Percentiles rank a stretch among this genome's conserved stretches.
These are phyloP conservation scores for Chalciporus chontae DNA, from an alignment of 768 basidiomycete species.

Conservation along the genomic window DNA sequence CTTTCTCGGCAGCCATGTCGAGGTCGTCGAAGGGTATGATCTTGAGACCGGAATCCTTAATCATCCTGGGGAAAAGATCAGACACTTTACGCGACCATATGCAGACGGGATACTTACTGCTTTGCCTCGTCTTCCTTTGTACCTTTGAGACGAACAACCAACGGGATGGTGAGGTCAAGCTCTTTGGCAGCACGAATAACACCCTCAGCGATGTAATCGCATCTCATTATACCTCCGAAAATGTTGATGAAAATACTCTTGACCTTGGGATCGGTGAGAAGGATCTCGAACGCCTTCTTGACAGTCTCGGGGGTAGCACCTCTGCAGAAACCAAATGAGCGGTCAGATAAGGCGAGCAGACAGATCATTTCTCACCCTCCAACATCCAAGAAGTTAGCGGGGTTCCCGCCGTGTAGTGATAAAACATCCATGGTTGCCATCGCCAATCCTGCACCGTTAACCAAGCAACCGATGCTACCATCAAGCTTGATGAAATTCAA, in stretches of 20 bases:
- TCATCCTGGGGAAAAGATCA: slow-evolving; percentile 62
- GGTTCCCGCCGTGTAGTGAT: slow-evolving; percentile 90
- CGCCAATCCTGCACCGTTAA: slow-evolving; percentile 97
- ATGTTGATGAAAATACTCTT: slow-evolving; percentile 99
- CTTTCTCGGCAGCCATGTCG: slow-evolving; percentile 85
- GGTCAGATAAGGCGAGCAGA: not conserved
- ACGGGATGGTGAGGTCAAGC: slow-evolving; percentile 75
- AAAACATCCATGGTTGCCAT: slow-evolving; percentile 99
- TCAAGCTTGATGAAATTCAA: slow-evolving; percentile 99
- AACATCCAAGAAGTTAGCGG: slow-evolving; percentile 98
- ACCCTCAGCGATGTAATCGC: slow-evolving; percentile 97
- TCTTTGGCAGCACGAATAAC: slow-evolving; percentile 98
- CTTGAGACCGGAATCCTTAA: slow-evolving; percentile 85
- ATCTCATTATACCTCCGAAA: slow-evolving; percentile 98
- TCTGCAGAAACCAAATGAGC: slow-evolving; percentile 36
- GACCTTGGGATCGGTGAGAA: slow-evolving; percentile 85
- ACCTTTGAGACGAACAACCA: slow-evolving; percentile 94
- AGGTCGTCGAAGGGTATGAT: slow-evolving; percentile 92
- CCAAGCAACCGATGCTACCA: slow-evolving; percentile 93
- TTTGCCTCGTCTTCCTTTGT: slow-evolving; percentile 97
- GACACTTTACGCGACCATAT: not conserved
- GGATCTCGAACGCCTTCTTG: slow-evolving; percentile 98
- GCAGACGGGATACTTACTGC: slow-evolving; percentile 51
- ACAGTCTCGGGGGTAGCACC: slow-evolving; percentile 99
- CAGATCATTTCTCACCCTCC: slow-evolving; percentile 63